A percentile compares a stretch with the other conserved stretches of the same genome.
Conservation (phyloP, 1,284 basidiomycete genomes). For the Rhodotorula sp. region DNA sequence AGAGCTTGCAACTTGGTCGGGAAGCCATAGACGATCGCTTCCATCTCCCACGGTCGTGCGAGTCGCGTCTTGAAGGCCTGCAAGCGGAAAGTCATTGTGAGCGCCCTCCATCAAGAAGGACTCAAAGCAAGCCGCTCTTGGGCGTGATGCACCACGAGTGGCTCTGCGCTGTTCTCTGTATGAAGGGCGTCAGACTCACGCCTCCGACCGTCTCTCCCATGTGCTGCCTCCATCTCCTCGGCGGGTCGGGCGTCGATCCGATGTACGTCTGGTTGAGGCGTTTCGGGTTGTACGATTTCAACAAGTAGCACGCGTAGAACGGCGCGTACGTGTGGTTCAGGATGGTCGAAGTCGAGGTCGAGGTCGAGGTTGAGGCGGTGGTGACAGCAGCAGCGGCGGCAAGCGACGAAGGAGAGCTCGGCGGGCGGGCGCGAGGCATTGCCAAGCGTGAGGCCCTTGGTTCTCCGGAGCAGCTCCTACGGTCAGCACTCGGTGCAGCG, state of each 20-base stretch:
- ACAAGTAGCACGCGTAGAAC: constrained; percentile 86
- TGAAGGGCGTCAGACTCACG: constrained; percentile 1
- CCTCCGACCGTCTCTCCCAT: constrained; percentile 57
- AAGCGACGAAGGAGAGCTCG: neutral
- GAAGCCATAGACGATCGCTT: constrained; percentile 84
- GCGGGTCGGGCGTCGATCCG: constrained; percentile 63
- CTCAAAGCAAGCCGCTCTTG: too few relatives aligned
- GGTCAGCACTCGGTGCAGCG: neutral
- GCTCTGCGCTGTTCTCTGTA: neutral
- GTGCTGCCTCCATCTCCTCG: constrained; percentile 75
- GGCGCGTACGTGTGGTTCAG: constrained; percentile 64
- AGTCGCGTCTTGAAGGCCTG: constrained; percentile 66
- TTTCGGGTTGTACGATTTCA: constrained; percentile 65
- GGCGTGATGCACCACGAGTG: neutral
- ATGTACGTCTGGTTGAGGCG: constrained; percentile 55
- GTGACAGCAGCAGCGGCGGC: neutral
- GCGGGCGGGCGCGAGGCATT: neutral
- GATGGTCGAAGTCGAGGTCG: constrained; percentile 46
- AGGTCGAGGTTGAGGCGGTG: neutral
- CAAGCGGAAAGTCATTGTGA: neutral
- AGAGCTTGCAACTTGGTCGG: constrained; percentile 79
- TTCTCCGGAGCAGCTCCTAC: too few relatives aligned
- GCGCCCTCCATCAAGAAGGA: too few relatives aligned
- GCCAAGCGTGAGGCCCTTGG: too few relatives aligned
- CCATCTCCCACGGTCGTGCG: constrained; percentile 82